Base-by-base conservation (phyloP, 768 basidiomycete species). In the Tulasnella sp. region DNA sequence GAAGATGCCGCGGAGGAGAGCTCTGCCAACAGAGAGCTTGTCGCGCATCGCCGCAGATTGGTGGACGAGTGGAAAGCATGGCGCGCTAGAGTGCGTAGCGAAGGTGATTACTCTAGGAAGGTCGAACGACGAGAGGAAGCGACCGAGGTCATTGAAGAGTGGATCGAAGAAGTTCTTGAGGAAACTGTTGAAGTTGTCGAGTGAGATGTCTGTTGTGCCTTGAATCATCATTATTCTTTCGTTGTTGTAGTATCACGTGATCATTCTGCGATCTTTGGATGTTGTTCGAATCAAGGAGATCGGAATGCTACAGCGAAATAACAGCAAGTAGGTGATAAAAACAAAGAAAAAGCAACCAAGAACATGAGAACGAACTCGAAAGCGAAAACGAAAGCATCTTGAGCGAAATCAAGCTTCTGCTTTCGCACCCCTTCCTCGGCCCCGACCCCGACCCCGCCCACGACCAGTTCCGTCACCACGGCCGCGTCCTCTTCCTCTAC, bases 21-120 rank as follows among this genome's bases (percentile, higher is more conserved):
- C 80, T 92, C 90, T 77, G 92, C 95, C 76, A 95, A 90, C 75
- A 94, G 95, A 5, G 97, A 98, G 81, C 86, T 97, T 32, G 86
- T 95, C 76, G 93, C 94, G 19, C 88, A 89, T 75, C 86, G 97
- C 74, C 92, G 92, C 80, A 86, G 97, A 63, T 85, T 98, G 69
- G 90, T 98, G 76, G 93, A 97, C 78, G 97, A 99, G 82, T 99
- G 97, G 97, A 97, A 99, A 81, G 93, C 96, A 52, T 98, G 97
- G 97, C 87, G 96, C 67, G 77, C 83, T 29, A 85, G 87, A 75
- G 88, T 89, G 76, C 88, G 85, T 79, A 86, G 85, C 75, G 88
- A 91, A 76, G 71, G 89, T 71, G 85, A 88, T 68, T 87, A 87
- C 74, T 73, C 81, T 63, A 76, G 80, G 75, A 83, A 81, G 69